phyloP scores from a whole-genome alignment of 208 protist species.

The Trypanosoma melophagium region DNA sequence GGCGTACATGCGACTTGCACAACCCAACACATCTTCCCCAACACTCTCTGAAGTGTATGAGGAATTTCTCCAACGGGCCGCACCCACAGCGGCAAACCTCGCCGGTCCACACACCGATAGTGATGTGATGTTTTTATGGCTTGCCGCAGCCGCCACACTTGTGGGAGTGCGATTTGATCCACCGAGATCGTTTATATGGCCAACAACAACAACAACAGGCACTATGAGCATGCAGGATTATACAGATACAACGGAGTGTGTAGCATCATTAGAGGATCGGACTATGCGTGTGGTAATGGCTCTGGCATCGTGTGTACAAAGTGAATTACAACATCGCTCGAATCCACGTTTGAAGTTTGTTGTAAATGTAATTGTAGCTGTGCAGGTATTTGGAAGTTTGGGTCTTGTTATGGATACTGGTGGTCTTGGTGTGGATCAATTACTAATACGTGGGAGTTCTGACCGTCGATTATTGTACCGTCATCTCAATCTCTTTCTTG shows the following conservation, averaged over 20 bases:
- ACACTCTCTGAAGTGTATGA: constrained; percentile 7
- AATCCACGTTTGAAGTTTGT: constrained; percentile 24
- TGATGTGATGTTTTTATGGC: constrained; percentile 34
- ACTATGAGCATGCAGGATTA: too few species aligned
- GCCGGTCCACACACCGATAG: constrained; percentile 1
- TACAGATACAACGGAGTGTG: background rate
- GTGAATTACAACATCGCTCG: constrained; percentile 14
- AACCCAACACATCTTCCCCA: background rate
- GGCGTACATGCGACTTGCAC: constrained; percentile 24
- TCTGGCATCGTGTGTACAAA: constrained; percentile 17
- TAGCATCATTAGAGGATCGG: constrained; percentile 4
- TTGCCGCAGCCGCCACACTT: constrained; percentile 11
- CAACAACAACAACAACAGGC: background rate
- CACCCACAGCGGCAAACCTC: background rate
- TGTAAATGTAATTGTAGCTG: constrained; percentile 22
- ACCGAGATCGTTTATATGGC: background rate
- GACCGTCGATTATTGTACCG: constrained; percentile 34
- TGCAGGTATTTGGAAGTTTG: constrained; percentile 16
- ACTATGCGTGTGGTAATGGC: constrained; percentile 2
- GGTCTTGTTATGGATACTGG: constrained; percentile 19
- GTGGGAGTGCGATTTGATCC: constrained; percentile 14
- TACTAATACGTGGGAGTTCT: constrained; percentile 33
- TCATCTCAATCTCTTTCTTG: constrained; percentile 34
- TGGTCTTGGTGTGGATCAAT: constrained; percentile 5
- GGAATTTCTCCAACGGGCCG: constrained; percentile 8